phyloP scores from a whole-genome alignment of 805 yeast species.

The Zygotorulaspora danielsina region DNA sequence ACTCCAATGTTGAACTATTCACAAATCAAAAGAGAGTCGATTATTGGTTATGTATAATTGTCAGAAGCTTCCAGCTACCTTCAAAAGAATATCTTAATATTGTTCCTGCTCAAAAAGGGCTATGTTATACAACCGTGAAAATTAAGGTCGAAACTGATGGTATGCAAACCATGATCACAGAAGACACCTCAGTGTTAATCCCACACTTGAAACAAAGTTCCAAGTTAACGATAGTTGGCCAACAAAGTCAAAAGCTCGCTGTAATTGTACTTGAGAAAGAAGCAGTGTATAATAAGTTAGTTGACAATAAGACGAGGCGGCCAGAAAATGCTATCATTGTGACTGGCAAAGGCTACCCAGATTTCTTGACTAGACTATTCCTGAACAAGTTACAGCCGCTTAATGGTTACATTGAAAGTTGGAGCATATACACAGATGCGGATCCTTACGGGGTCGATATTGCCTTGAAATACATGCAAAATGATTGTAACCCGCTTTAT shows the following conservation, averaged over 20 bases:
- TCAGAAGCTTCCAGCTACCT: conserved; percentile 38
- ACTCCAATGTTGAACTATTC: conserved; percentile 55
- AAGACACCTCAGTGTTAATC: conserved; percentile 33
- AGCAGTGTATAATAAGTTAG: conserved; percentile 42
- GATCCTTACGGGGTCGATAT: conserved; percentile 66
- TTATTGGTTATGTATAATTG: conserved; percentile 38
- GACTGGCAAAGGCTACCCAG: conserved; percentile 73
- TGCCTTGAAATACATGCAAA: conserved; percentile 41
- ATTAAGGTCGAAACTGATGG: conserved; percentile 7
- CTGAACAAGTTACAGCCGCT: conserved; percentile 28
- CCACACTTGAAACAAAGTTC: conserved; percentile 38
- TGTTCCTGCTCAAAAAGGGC: conserved; percentile 59
- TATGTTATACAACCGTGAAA: conserved; percentile 35
- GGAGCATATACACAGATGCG: conserved; percentile 53
- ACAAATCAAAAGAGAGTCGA: conserved; percentile 43
- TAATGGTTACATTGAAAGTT: conserved; percentile 27
- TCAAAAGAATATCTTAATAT: conserved; percentile 42
- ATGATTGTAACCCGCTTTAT: conserved; percentile 7
- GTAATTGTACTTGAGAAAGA: conserved; percentile 52
- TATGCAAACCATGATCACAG: conserved; percentile 6
- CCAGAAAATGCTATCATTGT: conserved; percentile 33
- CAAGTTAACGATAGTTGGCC: conserved; percentile 4
- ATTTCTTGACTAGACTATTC: conserved; percentile 48
- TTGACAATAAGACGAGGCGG: conserved; percentile 6
- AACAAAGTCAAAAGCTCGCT: neutral